Percentiles rank a stretch among this genome's conserved stretches.
phyloP scores from a whole-genome alignment of 2,329 filamentous ascomycete species.

The Diaporthe destruens region DNA sequence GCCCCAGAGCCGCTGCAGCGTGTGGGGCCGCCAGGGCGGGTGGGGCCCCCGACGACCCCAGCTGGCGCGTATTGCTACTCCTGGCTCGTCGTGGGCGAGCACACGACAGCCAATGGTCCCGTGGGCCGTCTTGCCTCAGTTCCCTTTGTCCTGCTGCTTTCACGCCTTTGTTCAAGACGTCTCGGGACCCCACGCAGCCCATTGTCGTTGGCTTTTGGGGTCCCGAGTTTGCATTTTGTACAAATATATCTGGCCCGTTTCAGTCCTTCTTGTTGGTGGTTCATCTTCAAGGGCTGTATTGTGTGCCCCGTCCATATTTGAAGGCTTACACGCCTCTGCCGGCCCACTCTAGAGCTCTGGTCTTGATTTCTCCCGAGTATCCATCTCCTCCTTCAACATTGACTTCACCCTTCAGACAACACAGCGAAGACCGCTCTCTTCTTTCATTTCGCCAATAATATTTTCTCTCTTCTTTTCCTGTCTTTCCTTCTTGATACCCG shows the following conservation, averaged over 20 bases:
- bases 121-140: not conserved
- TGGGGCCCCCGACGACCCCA: not conserved
- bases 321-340: slow-evolving; percentile 22
- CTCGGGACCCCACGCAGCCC: slow-evolving; percentile 7
- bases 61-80: slow-evolving; percentile 32
- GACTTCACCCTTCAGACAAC: not conserved
- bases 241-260: slow-evolving; percentile 26
- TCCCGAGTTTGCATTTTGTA: not conserved
- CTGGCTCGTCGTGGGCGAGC: not conserved
- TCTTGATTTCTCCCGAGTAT: not conserved
- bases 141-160: slow-evolving; percentile 30
- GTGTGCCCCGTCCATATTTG: slow-evolving; percentile 3
- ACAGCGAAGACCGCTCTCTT: not conserved
- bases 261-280: slow-evolving; percentile 21
- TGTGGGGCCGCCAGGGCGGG: slow-evolving; percentile 1
- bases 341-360: not conserved
- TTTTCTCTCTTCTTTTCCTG: not conserved
- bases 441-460: not conserved
- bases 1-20: slow-evolving; percentile 17
- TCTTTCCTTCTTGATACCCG: slow-evolving; percentile 9
- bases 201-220: slow-evolving; percentile 4
- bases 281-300: slow-evolving; percentile 3
- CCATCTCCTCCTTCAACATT: not conserved
- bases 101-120: slow-evolving; percentile 26
- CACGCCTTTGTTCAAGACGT: slow-evolving; percentile 2